Evolutionary conservation across 768 basidiomycete genomes (phyloP).

Genomic region (Suillus paluster): DNA sequence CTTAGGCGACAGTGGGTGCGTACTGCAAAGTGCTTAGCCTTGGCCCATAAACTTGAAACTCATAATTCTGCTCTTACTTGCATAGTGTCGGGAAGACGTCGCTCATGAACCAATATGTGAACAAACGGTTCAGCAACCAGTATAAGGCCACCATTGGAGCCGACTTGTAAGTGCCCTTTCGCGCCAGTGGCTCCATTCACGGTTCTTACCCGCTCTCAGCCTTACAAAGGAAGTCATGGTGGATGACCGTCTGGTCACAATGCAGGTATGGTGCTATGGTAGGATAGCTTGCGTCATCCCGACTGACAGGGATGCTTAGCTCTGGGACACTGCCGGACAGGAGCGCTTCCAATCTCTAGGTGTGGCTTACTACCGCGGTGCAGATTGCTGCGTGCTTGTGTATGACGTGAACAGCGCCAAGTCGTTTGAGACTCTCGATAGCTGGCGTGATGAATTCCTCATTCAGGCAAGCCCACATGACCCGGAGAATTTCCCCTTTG

Average conservation of each 20-base stretch:
- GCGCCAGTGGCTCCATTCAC: conserved; percentile 17
- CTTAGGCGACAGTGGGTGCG: conserved; percentile 95
- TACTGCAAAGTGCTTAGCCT: conserved; percentile 22
- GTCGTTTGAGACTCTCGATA: conserved; percentile 98
- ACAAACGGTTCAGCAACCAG: conserved; percentile 99
- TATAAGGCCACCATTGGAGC: conserved; percentile 99
- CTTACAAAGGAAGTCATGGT: conserved; percentile 99
- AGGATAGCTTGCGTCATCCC: conserved; percentile 10
- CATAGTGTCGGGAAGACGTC: conserved; percentile 97
- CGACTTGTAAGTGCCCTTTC: conserved; percentile 74
- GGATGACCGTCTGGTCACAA: conserved; percentile 96
- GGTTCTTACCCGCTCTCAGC: conserved; percentile 46
- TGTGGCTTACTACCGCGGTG: conserved; percentile 98
- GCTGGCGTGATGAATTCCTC: conserved; percentile 99
- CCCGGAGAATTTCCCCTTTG: conserved; percentile 99
- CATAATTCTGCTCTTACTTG: conserved; percentile 4
- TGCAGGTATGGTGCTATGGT: conserved; percentile 74
- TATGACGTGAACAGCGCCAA: conserved; percentile 99
- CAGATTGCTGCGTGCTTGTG: conserved; percentile 98
- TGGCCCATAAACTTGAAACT: conserved; percentile 12
- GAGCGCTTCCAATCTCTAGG: conserved; percentile 99
- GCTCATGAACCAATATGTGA: conserved; percentile 99
- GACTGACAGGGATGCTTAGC: conserved; percentile 46
- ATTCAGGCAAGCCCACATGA: conserved; percentile 99
- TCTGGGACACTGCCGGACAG: conserved; percentile 99